Evolutionary conservation across 371 early-diverging fungal genomes (phyloP).

Genomic region (Catenaria anguillulae): DNA sequence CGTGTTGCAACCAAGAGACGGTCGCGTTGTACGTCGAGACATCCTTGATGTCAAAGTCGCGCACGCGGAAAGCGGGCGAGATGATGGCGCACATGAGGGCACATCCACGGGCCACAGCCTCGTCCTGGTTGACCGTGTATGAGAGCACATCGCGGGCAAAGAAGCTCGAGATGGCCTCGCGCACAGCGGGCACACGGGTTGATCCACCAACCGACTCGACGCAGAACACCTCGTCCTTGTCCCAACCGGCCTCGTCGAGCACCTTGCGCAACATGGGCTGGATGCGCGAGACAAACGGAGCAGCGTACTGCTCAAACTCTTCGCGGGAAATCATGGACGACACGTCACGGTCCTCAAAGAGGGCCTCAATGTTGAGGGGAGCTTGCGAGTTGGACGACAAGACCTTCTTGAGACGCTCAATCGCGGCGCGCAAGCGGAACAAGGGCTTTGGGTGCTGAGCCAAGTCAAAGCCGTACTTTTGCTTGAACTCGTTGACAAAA

Average conservation of each 20-base stretch:
- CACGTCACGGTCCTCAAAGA: constrained; percentile 88
- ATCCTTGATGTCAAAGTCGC: constrained; percentile 85
- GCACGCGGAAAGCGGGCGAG: constrained; percentile 94
- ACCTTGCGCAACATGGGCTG: constrained; percentile 57
- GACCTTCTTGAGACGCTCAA: constrained; percentile 92
- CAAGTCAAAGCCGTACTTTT: constrained; percentile 90
- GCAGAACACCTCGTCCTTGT: constrained; percentile 68
- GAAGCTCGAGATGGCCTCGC: constrained; percentile 66
- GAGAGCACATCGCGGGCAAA: constrained; percentile 73
- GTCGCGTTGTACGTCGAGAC: constrained; percentile 61
- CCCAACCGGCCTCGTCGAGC: constrained; percentile 59
- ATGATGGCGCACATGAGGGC: constrained; percentile 94
- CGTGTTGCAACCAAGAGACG: constrained; percentile 25
- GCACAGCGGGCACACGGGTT: constrained; percentile 86
- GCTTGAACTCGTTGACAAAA: constrained; percentile 70
- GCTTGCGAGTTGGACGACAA: constrained; percentile 84
- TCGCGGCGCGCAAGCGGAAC: constrained; percentile 76
- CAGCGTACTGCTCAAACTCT: constrained; percentile 71
- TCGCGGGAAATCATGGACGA: constrained; percentile 58
- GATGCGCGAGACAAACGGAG: constrained; percentile 56
- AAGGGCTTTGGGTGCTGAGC: constrained; percentile 73
- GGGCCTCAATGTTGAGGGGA: constrained; percentile 80
- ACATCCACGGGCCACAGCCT: constrained; percentile 90
- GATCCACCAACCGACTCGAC: constrained; percentile 88
- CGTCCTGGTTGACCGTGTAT: constrained; percentile 89